Evolutionary conservation across 1,284 basidiomycete genomes (phyloP), one percentile per base, ranked within the genome.

Genomic region (Cryptococcus hybrid): DNA sequence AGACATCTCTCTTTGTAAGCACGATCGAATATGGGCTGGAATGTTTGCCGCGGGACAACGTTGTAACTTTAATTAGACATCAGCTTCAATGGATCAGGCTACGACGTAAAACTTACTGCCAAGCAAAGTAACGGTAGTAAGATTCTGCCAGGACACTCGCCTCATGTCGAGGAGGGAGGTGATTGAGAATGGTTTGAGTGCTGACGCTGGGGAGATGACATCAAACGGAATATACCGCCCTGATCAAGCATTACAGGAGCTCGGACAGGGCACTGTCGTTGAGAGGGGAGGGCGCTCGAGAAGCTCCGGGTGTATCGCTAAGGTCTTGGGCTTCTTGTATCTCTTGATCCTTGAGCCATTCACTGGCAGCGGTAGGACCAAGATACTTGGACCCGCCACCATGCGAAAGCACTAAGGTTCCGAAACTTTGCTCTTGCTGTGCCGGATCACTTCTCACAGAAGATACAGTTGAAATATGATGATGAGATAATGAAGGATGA

Each of bases 351-450:
- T 69, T 70, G 18, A 74, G 38, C 71, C 71, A 74, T 52, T 74
- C 69, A 8, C 65, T 69, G 0, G 65, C 71, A 0, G 70, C 71
- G 7, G 67, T 68, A 2, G 70, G 66, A 2, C 71, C 71, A 15
- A 74, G 54, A 57, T 67, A 74, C 48, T 65, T 66, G 39, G 66
- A 67, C 37, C 68, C 57, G 3, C 71, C 71, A 9, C 61, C 55
- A 6, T 60, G 51, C 18, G 62, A 67, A 1, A 74, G 58, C 9
- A 71, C 68, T 13, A 74, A 59, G 6, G 70, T 71, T 1, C 71
- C 71, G 51, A 67, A 68, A 54, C 66, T 68, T 45, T 63, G 62
- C 15, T 65, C 60, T 5, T 61, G 59, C 3, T 59, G 55, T 24
- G 57, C 52, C 34, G 46, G 49, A 24, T 12, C 18, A 13, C 36